phyloP scores from a whole-genome alignment of 352 stramenopile genomes.

The Globisporangium emineosum region DNA sequence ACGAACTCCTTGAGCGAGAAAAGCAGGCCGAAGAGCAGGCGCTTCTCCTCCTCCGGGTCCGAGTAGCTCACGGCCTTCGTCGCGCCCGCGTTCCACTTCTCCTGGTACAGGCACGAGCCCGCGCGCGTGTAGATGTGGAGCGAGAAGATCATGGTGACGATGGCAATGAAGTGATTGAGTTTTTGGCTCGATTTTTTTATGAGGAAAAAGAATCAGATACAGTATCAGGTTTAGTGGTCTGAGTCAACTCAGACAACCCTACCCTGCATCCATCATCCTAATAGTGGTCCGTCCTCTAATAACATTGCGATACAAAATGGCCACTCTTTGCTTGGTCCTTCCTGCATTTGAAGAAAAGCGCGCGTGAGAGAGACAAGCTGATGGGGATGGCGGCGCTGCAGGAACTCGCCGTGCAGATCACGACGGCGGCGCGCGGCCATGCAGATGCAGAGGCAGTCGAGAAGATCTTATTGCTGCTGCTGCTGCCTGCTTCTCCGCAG shows the following conservation, averaged over 20 bases:
- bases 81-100: constrained; percentile 77
- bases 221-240: background rate
- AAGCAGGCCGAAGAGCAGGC: constrained; percentile 90
- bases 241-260: background rate
- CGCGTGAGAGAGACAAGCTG: background rate
- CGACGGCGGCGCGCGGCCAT: background rate
- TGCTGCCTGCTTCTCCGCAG: background rate
- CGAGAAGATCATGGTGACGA: constrained; percentile 83
- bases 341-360: constrained; percentile 9
- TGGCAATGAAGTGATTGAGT: background rate
- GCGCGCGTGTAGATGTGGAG: constrained; percentile 91
- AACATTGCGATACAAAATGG: background rate
- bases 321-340: constrained; percentile 8
- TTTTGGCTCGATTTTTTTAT: background rate
- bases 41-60: constrained; percentile 87
- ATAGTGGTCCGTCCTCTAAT: background rate
- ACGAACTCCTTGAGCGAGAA: constrained; percentile 92
- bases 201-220: background rate
- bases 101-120: constrained; percentile 87
- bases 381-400: constrained; percentile 34
- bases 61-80: constrained; percentile 69
- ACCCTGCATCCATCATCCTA: background rate
- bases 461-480: constrained; percentile 5
- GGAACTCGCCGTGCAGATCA: constrained; percentile 26
- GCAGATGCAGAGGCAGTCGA: constrained; percentile 14